Base-by-base conservation (phyloP, 2,329 filamentous ascomycete genomes). In the Penicillium palitans region DNA sequence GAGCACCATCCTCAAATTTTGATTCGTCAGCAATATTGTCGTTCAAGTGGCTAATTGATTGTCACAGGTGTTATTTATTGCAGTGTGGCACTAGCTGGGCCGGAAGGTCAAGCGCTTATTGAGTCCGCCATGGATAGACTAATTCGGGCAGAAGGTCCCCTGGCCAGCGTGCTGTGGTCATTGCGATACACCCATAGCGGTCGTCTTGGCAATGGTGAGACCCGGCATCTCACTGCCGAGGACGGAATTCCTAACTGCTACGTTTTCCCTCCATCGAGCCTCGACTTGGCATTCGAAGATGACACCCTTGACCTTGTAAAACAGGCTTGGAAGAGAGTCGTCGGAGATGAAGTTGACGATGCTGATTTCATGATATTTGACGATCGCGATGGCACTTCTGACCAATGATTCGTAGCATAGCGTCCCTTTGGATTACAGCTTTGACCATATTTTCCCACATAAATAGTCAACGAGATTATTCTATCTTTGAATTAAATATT, bases 221-320 rank as follows among this genome's bases (percentile, higher is more conserved):
- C 54, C 6, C 41, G 50, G 33, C 52, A 55, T 41, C 56, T 59
- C 29, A 70, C 40, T 40, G 69, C 21, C 58, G 50, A 41, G 10
- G 64, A 44, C 8, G 63, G 68, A 10, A 76, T 81, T 12, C 76
- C 77, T 21, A 74, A 76, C 25, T 70, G 86, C 19, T 74, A 88
- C 44, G 74, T 78, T 1, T 85, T 95, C 59, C 81, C 86, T 5
- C 77, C 83, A 2, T 71, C 85, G 0, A 80, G 85, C 3, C 74
- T 87, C 9, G 87, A 89, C 62, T 81, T 96, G 8, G 83, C 89
- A 0, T 90, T 96, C 63, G 85, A 91, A 66, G 93, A 97, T 65
- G 70, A 77, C 0, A 78, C 86, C 2, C 75, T 97, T 10, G 83
- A 86, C 7, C 74, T 84, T 27, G 90, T 96, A 2, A 84, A 84